Conservation (phyloP, 2,329 filamentous ascomycete genomes). For the Fusarium albosuccineum region DNA sequence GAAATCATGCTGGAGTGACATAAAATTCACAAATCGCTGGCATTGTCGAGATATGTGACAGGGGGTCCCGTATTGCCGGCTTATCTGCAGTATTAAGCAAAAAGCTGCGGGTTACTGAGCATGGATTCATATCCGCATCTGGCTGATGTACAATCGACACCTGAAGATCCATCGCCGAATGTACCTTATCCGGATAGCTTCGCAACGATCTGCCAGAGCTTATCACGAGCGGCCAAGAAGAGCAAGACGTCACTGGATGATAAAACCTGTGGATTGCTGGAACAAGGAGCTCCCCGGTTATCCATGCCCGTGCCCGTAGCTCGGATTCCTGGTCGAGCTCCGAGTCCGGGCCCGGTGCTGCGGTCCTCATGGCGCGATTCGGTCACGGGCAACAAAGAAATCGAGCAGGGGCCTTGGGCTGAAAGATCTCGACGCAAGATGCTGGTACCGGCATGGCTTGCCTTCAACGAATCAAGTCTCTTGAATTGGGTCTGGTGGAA, state of each 20-base stretch:
- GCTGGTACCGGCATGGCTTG: background rate
- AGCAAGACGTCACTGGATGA: constrained; percentile 16
- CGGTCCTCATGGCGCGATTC: background rate
- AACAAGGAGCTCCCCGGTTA: constrained; percentile 21
- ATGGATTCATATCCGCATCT: constrained; percentile 15
- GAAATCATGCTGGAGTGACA: background rate
- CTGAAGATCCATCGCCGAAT: constrained; percentile 24
- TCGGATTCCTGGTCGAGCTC: background rate
- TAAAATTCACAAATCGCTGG: constrained; percentile 2
- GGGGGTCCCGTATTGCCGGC: background rate
- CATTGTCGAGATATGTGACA: background rate
- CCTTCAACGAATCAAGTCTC: constrained; percentile 1
- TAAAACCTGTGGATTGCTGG: constrained; percentile 1
- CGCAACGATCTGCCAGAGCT: constrained; percentile 21
- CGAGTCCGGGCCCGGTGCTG: background rate
- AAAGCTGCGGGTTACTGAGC: background rate
- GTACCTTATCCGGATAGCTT: background rate
- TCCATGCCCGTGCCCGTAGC: constrained; percentile 4
- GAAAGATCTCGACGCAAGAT: background rate
- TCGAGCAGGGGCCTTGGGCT: too few species aligned
- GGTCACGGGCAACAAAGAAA: background rate
- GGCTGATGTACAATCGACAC: constrained; percentile 4
- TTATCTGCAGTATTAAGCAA: background rate
- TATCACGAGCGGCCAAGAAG: constrained; percentile 14
- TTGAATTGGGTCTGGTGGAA: background rate